Conservation (phyloP, 2,329 filamentous ascomycete species). For the Pestalotiopsis fici region DNA sequence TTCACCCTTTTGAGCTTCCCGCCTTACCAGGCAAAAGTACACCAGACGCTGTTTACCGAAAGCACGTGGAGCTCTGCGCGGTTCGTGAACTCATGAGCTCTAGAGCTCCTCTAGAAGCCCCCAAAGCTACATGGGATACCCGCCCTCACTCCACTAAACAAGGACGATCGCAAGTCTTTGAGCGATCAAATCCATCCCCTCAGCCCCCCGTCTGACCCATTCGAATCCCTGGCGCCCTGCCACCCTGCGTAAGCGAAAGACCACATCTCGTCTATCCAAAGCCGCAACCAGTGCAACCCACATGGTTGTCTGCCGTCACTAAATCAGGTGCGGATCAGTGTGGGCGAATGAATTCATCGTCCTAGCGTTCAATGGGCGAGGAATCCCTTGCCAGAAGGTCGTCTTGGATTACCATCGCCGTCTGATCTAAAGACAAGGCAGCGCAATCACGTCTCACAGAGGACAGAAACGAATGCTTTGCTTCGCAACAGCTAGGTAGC, state of each 20-base stretch:
- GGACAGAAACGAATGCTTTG: background rate
- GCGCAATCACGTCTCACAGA: background rate
- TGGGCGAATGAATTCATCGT: background rate
- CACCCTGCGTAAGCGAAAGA: background rate
- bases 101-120: background rate
- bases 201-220: background rate
- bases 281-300: background rate
- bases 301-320: background rate
- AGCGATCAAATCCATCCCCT: background rate
- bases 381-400: background rate
- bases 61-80: background rate
- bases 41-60: background rate
- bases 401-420: background rate
- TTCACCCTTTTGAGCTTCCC: background rate
- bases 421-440: background rate
- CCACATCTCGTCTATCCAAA: slow-evolving; percentile 1
- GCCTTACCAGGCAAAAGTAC: background rate
- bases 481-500: background rate
- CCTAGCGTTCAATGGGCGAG: background rate
- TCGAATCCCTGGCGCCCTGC: background rate
- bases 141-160: background rate
- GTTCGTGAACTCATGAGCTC: background rate
- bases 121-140: background rate
- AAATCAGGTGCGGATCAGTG: background rate
- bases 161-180: background rate